Percentiles rank a stretch among this genome's conserved stretches.
Evolutionary conservation across 2,329 filamentous ascomycete genomes (phyloP).

Genomic region (Penicillium rolfsii): DNA sequence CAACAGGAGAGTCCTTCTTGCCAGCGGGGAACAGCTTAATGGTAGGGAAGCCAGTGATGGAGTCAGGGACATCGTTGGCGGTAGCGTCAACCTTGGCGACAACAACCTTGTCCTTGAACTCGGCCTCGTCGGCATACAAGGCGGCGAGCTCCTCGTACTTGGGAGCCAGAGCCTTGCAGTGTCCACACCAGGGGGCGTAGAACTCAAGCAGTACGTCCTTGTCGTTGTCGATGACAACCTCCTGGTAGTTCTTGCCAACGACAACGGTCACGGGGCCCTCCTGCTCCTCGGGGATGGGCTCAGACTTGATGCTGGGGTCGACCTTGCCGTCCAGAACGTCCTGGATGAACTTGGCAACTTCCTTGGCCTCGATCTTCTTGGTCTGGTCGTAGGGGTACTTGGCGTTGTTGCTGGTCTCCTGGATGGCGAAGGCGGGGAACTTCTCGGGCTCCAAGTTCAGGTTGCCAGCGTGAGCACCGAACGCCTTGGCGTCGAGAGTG

Average conservation of each 20-base stretch:
- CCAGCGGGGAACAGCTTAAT: conserved; percentile 98
- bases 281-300: conserved; percentile 91
- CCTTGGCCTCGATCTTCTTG: conserved; percentile 72
- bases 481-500: conserved; percentile 92
- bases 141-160: conserved; percentile 68
- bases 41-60: conserved; percentile 96
- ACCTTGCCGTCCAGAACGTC: conserved; percentile 85
- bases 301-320: conserved; percentile 96
- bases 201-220: conserved; percentile 99
- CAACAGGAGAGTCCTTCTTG: conserved; percentile 79
- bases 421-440: conserved; percentile 97
- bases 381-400: conserved; percentile 94
- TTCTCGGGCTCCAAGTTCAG: conserved; percentile 94
- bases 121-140: conserved; percentile 56
- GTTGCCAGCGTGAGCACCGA: conserved; percentile 93
- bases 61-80: conserved; percentile 92
- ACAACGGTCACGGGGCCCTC: conserved; percentile 85
- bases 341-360: conserved; percentile 80
- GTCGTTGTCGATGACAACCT: conserved; percentile 85
- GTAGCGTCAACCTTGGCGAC: conserved; percentile 95
- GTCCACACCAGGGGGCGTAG: conserved; percentile 85
- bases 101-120: conserved; percentile 61
- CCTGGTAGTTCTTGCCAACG: conserved; percentile 91
- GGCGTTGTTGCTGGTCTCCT: conserved; percentile 91
- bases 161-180: conserved; percentile 70